Base-by-base conservation (phyloP, 192 early-diverging fungal genomes). In the Backusella liffmaniae region DNA sequence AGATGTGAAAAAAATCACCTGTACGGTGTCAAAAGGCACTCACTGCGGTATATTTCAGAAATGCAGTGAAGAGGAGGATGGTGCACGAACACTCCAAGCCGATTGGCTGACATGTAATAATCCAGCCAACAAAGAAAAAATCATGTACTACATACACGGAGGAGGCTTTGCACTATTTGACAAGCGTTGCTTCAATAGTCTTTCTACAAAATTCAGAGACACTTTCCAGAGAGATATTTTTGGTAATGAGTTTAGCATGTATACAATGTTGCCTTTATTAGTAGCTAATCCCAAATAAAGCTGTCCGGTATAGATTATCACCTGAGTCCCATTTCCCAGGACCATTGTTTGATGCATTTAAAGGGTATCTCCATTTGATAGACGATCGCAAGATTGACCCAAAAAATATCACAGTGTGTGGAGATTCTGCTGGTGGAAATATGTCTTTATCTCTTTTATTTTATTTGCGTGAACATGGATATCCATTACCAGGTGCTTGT, bases 381-480 rank as follows among this genome's bases (percentile, higher is more conserved):
- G 46, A 73, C 5, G 85, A 82, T 0, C 76, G 77, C 34, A 90
- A 89, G 2, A 88, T 92, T 70, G 56, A 81, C 36, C 86, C 88
- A 1, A 59, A 82, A 36, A 87, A 91, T 69, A 89, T 93, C 73
- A 81, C 88, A 2, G 44, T 90, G n/a, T 83, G 85, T 2, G 92
- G 92, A 12, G 92, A 93, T 75, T 89, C 89, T 73, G 89, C 92
- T 0, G 92, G 92, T 18, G 91, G 92, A 12, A 89, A 91, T 65
- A 69, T 93, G 56, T 68, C 76, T 0, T 26, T 93, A 8, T 83
- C 87, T 6, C 35, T 91, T 76, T 53, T 89, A 23, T 77, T 89
- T 77, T 87, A 90, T 56, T 77, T 91, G 26, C 81, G 89, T 4
- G 89, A 93, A 32, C 79, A 85, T n/a, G 76, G 81, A 5, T 37